These are phyloP conservation scores for Protomyces inouyei DNA, from an alignment of 1,139 yeast species.

Conservation along the genomic window DNA sequence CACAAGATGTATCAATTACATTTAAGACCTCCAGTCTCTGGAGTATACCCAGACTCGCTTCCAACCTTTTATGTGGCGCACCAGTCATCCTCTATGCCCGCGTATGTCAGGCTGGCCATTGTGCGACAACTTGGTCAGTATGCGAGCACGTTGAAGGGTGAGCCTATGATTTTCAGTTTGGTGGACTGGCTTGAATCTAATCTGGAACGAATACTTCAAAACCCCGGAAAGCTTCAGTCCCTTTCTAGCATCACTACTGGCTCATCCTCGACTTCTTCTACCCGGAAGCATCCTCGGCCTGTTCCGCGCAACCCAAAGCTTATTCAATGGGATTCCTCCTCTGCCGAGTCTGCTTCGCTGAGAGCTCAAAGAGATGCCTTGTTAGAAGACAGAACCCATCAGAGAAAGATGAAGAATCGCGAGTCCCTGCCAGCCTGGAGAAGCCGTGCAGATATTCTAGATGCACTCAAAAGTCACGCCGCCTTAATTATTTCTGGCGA, in stretches of 20 bases:
- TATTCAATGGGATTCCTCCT: constrained; percentile 3
- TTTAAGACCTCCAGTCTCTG: constrained; percentile 41
- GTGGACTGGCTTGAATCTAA: constrained; percentile 73
- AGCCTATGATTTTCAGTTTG: constrained; percentile 59
- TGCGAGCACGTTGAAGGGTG: constrained; percentile 54
- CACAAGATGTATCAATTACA: constrained; percentile 42
- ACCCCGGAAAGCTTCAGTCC: constrained; percentile 67
- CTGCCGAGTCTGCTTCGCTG: constrained; percentile 1
- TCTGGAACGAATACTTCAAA: constrained; percentile 51
- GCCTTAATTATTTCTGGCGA: constrained; percentile 87
- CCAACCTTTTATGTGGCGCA: constrained; percentile 35
- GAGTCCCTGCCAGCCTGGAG: constrained; percentile 76
- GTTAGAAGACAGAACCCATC: background rate
- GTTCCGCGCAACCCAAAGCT: background rate
- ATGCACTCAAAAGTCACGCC: constrained; percentile 53
- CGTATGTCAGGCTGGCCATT: constrained; percentile 64
- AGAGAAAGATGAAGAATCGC: constrained; percentile 47
- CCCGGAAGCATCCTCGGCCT: background rate
- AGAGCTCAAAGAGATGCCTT: background rate
- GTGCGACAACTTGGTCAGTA: constrained; percentile 45
- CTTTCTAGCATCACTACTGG: constrained; percentile 42
- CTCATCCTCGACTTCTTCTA: constrained; percentile 26
- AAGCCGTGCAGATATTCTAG: constrained; percentile 53
- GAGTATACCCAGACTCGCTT: constrained; percentile 37
- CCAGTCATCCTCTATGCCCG: constrained; percentile 29